Conservation (phyloP, 1,284 basidiomycete genomes). For the Tylopilus sp. region DNA sequence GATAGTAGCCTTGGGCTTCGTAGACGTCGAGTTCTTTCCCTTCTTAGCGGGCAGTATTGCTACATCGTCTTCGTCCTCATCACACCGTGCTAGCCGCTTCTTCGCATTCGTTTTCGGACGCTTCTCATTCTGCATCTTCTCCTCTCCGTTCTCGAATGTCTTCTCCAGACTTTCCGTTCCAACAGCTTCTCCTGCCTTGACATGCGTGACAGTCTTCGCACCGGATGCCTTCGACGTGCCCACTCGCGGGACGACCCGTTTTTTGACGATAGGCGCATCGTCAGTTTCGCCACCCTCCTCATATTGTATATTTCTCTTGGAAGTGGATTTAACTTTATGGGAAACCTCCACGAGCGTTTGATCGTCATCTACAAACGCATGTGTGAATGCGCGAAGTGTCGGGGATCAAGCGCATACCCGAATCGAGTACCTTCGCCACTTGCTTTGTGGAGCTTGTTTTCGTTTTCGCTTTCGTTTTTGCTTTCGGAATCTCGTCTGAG, state of each 20-base stretch:
- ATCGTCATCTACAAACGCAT: conserved; percentile 26
- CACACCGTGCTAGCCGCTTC: conserved; percentile 4
- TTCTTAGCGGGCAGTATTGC: conserved; percentile 10
- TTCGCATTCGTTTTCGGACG: not conserved
- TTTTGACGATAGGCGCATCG: conserved; percentile 2
- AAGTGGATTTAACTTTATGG: conserved; percentile 4
- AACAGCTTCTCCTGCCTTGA: not conserved
- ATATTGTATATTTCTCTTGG: not conserved
- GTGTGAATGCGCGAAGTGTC: not conserved
- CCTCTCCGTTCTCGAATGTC: not conserved
- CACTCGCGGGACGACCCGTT: not conserved
- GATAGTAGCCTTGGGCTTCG: not conserved
- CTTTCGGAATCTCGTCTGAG: conserved; percentile 2
- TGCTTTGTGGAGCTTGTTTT: conserved; percentile 6
- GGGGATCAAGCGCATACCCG: conserved; percentile 11
- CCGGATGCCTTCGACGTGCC: not conserved
- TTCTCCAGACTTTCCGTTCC: not conserved
- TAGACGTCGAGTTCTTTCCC: conserved; percentile 1
- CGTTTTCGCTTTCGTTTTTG: conserved; percentile 5
- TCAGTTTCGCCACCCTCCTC: not conserved
- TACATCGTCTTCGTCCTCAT: conserved; percentile 2
- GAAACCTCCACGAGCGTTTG: conserved; percentile 25
- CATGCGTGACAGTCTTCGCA: not conserved
- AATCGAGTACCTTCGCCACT: conserved; percentile 9
- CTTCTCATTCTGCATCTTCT: not conserved